phyloP scores from a whole-genome alignment of 176 grass and related monocot genomes.

The Triticum monococcum region DNA sequence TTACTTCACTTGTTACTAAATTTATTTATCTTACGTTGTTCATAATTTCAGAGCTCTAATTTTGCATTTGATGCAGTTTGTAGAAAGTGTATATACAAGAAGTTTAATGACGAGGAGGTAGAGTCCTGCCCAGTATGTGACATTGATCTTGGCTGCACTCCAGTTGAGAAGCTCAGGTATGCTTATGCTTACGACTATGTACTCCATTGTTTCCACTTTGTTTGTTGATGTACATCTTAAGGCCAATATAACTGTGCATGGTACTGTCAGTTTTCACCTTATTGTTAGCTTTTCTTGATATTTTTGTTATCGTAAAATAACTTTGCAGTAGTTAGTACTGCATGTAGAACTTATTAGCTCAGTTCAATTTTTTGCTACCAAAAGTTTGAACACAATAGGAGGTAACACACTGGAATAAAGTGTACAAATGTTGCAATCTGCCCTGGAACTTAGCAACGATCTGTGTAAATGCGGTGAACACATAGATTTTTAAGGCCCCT shows the following conservation, averaged over 20 bases:
- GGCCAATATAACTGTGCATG: not conserved
- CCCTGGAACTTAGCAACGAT: not conserved
- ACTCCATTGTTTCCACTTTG: not conserved
- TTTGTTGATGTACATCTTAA: not conserved
- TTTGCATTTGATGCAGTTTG: conserved; percentile 56
- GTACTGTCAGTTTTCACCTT: not conserved
- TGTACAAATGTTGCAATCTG: conserved; percentile 12
- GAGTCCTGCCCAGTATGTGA: conserved; percentile 79
- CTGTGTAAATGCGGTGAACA: not conserved
- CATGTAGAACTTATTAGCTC: not conserved
- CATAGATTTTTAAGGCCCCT: not conserved
- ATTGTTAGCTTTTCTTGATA: not conserved
- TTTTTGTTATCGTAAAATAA: not conserved
- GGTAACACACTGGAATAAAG: conserved; percentile 9
- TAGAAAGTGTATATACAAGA: conserved; percentile 80
- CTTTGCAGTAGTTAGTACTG: not conserved
- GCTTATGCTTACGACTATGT: conserved; percentile 3
- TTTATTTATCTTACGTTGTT: not conserved
- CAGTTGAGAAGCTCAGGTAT: conserved; percentile 88
- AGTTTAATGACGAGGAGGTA: conserved; percentile 70
- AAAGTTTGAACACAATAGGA: not conserved
- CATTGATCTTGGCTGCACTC: conserved; percentile 67
- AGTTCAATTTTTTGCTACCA: not conserved
- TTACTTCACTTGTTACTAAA: conserved; percentile 9
- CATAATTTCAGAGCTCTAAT: not conserved